Conservation (phyloP, 2,329 filamentous ascomycete species). For the Colletotrichum sp. region DNA sequence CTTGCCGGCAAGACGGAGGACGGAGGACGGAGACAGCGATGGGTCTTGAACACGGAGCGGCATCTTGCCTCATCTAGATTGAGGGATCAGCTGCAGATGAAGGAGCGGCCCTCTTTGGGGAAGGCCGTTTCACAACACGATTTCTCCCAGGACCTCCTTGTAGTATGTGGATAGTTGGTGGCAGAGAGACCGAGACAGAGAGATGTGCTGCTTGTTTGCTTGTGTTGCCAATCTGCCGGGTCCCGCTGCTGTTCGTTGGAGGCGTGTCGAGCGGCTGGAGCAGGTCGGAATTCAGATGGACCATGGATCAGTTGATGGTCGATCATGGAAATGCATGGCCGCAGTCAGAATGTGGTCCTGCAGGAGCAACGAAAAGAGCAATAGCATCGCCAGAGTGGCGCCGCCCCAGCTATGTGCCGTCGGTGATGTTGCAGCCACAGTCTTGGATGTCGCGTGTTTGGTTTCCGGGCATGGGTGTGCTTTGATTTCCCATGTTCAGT, state of each 20-base stretch:
- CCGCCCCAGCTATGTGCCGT: not conserved
- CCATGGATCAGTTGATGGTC: not conserved
- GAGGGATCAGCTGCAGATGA: conserved; percentile 14
- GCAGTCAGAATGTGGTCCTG: not conserved
- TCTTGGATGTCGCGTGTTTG: not conserved
- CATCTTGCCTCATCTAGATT: conserved; percentile 19
- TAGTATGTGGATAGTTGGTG: not conserved
- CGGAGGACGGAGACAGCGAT: not conserved
- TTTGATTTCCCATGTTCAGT: not conserved
- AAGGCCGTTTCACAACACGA: conserved; percentile 4
- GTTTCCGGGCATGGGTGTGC: not conserved
- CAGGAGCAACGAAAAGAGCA: not conserved
- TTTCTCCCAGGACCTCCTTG: not conserved
- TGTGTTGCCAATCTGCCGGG: conserved; percentile 5
- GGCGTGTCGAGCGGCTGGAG: conserved; percentile 4
- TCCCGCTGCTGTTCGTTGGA: not conserved
- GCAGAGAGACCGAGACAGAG: not conserved
- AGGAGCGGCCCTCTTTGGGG: not conserved
- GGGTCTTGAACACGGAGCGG: conserved; percentile 10
- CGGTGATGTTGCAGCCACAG: not conserved
- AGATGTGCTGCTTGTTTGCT: not conserved
- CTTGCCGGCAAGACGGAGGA: not conserved
- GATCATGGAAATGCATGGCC: not conserved
- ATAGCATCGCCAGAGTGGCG: not conserved
- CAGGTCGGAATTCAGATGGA: not conserved